Conservation (phyloP, 2,329 filamentous ascomycete species). For the Emergomyces africanus region DNA sequence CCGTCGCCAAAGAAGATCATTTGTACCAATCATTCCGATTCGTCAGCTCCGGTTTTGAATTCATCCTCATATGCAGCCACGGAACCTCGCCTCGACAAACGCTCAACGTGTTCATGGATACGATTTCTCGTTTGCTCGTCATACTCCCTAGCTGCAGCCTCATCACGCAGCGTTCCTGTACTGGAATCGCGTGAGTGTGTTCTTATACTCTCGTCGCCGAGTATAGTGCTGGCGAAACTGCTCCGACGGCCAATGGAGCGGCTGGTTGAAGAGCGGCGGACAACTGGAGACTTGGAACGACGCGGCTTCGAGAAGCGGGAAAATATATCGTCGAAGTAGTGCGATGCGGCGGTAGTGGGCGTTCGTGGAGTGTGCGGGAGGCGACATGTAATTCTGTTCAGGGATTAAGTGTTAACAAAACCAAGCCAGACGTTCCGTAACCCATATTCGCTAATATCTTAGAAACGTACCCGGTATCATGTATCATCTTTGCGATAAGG, state of each 20-base stretch:
- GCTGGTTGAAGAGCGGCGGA: conserved; percentile 68
- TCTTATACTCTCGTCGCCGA: not conserved
- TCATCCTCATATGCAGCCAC: conserved; percentile 46
- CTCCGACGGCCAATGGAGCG: conserved; percentile 75
- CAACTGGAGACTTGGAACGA: conserved; percentile 36
- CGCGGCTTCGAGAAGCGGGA: conserved; percentile 38
- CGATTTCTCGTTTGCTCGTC: conserved; percentile 67
- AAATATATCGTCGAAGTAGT: conserved; percentile 93
- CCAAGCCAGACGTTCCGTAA: not conserved
- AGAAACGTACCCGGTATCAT: conserved; percentile 74
- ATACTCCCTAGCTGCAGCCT: conserved; percentile 34
- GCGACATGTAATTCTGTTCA: conserved; percentile 63
- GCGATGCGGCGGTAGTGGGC: conserved; percentile 66
- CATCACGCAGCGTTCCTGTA: not conserved
- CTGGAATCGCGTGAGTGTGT: not conserved
- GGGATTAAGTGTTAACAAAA: conserved; percentile 29
- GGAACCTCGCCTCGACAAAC: conserved; percentile 50
- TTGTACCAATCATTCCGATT: not conserved
- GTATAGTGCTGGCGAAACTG: conserved; percentile 47
- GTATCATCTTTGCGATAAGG: conserved; percentile 89
- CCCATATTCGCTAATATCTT: not conserved
- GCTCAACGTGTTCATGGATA: conserved; percentile 65
- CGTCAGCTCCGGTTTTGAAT: conserved; percentile 46
- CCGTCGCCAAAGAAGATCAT: not conserved
- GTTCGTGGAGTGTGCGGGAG: conserved; percentile 88